Percentiles rank a stretch among this genome's conserved stretches.
Conservation (phyloP, 306 rosid species). For the Cyclanthera cordifolia region DNA sequence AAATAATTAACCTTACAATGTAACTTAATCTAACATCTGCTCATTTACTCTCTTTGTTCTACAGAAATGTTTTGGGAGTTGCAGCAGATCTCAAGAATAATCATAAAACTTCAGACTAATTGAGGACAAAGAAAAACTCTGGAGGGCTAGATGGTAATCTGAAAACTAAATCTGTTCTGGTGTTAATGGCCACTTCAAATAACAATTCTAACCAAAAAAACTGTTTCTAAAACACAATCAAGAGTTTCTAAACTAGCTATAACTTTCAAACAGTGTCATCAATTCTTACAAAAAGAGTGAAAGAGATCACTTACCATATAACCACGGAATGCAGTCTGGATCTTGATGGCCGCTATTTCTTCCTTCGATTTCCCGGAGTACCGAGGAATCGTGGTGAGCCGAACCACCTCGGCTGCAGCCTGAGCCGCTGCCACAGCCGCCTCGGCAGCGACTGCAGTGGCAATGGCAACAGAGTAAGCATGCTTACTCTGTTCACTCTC, state of each 20-base stretch:
- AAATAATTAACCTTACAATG: background rate
- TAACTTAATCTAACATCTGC: background rate
- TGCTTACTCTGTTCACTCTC: slow-evolving; percentile 51
- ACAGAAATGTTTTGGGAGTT: background rate
- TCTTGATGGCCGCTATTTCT: slow-evolving; percentile 56
- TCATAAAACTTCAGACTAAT: background rate
- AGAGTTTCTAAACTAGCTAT: background rate
- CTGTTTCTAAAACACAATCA: too few relatives aligned
- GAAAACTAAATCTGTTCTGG: background rate
- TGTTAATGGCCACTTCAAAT: background rate
- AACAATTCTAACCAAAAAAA: background rate
- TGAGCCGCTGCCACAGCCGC: slow-evolving; percentile 82
- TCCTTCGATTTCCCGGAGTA: slow-evolving; percentile 26
- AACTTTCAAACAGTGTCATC: background rate
- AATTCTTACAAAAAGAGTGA: background rate
- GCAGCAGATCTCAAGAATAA: background rate
- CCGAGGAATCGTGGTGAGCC: slow-evolving; percentile 24
- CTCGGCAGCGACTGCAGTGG: slow-evolving; percentile 70
- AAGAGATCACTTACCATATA: slow-evolving; percentile 39
- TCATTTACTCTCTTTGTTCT: background rate
- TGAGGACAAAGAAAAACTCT: background rate
- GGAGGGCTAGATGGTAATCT: background rate
- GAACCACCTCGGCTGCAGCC: slow-evolving; percentile 60
- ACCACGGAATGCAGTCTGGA: slow-evolving; percentile 66
- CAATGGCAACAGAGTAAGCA: slow-evolving; percentile 66